Evolutionary conservation across 1,284 basidiomycete genomes (phyloP).

Genomic region (Nidula niveotomentosa): DNA sequence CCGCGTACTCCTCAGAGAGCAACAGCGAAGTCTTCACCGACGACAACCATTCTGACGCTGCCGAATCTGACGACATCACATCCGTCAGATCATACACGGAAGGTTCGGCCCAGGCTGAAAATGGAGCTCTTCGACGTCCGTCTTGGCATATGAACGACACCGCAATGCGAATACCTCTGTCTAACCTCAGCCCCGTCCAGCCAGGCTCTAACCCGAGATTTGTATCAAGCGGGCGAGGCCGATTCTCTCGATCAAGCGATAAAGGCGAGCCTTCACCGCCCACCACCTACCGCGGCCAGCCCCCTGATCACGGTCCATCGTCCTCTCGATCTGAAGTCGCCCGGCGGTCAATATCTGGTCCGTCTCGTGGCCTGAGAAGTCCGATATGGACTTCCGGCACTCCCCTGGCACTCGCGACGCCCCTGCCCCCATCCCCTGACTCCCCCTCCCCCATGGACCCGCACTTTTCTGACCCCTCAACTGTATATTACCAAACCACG

Average conservation of each 20-base stretch:
- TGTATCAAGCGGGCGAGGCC: constrained; percentile 19
- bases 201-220: constrained; percentile 12
- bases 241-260: constrained; percentile 24
- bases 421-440: constrained; percentile 43
- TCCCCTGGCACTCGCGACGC: constrained; percentile 31
- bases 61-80: constrained; percentile 63
- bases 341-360: constrained; percentile 40
- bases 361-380: constrained; percentile 33
- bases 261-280: constrained; percentile 15
- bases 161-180: constrained; percentile 20
- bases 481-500: constrained; percentile 60
- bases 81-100: constrained; percentile 65
- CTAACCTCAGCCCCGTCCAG: constrained; percentile 11
- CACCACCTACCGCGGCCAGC: constrained; percentile 17
- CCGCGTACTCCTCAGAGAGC: constrained; percentile 48
- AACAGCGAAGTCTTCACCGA: constrained; percentile 65
- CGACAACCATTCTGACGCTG: constrained; percentile 59
- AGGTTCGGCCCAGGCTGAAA: constrained; percentile 22
- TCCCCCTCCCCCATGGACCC: constrained; percentile 24
- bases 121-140: constrained; percentile 31
- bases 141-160: constrained; percentile 39
- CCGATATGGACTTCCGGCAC: constrained; percentile 32
- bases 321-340: constrained; percentile 29
- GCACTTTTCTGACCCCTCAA: constrained; percentile 42
- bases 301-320: constrained; percentile 19